Evolutionary conservation across 306 rosid genomes (phyloP).

Genomic region (Adenanthera pavonina): DNA sequence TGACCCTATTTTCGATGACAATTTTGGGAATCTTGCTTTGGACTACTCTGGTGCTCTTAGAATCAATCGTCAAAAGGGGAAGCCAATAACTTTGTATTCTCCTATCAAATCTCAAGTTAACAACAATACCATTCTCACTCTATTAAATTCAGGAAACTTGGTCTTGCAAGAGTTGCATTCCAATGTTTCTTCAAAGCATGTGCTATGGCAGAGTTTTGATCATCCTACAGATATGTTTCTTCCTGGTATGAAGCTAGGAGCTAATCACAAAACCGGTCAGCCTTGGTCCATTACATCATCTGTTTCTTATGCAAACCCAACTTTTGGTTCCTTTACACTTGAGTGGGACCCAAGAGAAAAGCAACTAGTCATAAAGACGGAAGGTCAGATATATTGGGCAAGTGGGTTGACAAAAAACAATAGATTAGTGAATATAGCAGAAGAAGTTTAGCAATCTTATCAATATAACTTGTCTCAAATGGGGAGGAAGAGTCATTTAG

Average conservation of each 20-base stretch:
- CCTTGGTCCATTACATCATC: not conserved
- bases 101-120: not conserved
- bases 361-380: not conserved
- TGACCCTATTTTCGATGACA: constrained; percentile 12
- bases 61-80: constrained; percentile 8
- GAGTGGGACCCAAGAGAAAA: not conserved
- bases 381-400: not conserved
- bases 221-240: not conserved
- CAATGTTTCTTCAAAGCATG: not conserved
- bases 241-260: constrained; percentile 7
- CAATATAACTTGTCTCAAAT: not conserved
- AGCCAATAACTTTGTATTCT: constrained; percentile 4
- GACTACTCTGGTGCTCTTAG: constrained; percentile 6
- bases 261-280: not conserved
- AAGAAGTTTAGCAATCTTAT: not conserved
- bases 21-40: not conserved
- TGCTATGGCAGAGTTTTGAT: constrained; percentile 40
- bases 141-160: constrained; percentile 35
- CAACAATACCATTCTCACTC: constrained; percentile 10
- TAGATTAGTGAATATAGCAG: constrained; percentile 4
- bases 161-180: constrained; percentile 8
- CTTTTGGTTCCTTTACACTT: not conserved
- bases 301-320: not conserved
- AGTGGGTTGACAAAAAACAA: not conserved
- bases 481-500: constrained; percentile 24